phyloP scores from a whole-genome alignment of 805 yeast species.

The Metschnikowia peoriensis region DNA sequence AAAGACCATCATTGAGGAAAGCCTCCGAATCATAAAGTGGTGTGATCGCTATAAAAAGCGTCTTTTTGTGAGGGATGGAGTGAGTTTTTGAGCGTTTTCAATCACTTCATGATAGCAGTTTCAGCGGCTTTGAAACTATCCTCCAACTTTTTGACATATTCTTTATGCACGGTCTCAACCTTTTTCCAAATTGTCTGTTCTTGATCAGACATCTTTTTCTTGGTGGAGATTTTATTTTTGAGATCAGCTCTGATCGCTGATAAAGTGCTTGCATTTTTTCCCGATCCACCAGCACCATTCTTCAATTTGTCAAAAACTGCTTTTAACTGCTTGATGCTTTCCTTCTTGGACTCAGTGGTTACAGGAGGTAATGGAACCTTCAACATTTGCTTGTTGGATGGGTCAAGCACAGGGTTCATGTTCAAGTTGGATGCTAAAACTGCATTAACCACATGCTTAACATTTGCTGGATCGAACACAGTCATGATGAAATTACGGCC shows the following conservation, averaged over 20 bases:
- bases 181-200: conserved; percentile 55
- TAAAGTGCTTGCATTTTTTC: conserved; percentile 45
- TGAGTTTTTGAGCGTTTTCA: conserved; percentile 4
- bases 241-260: conserved; percentile 44
- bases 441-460: conserved; percentile 66
- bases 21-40: conserved; percentile 71
- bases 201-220: conserved; percentile 51
- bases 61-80: conserved; percentile 69
- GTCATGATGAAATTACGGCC: conserved; percentile 75
- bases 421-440: conserved; percentile 68
- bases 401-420: conserved; percentile 77
- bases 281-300: conserved; percentile 34
- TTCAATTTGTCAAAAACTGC: conserved; percentile 62
- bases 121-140: conserved; percentile 42
- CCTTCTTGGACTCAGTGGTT: conserved; percentile 63
- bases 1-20: conserved; percentile 56
- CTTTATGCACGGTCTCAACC: conserved; percentile 69
- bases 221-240: conserved; percentile 51
- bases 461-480: conserved; percentile 78
- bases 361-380: conserved; percentile 74
- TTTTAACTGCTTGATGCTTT: conserved; percentile 59
- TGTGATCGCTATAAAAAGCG: conserved; percentile 68
- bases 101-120: conserved; percentile 41
- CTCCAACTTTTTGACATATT: conserved; percentile 55
- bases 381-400: conserved; percentile 68